Evolutionary conservation across 108 stramenopile species (phyloP), one percentile per base, ranked within the genome.

Genomic region (Nitzschia sp.): DNA sequence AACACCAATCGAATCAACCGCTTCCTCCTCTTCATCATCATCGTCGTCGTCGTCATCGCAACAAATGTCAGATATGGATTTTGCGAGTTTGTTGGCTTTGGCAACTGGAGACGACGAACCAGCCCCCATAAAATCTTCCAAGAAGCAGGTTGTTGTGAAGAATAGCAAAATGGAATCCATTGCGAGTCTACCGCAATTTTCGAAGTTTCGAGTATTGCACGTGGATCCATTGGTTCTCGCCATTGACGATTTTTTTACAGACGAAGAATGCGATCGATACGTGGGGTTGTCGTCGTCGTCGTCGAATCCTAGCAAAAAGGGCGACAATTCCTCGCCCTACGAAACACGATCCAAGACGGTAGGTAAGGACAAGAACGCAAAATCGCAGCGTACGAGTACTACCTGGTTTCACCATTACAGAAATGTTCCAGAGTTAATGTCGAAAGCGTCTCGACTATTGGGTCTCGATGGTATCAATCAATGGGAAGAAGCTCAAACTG

Each of bases 401-500:
- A 92, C 91, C 0, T 92, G 88, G 88, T 92, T 87, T 58, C 79
- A 92, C 76, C 75, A 89, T 58, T 92, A 79, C 68, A 73, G 68
- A 52, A 65, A 64, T 45, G 82, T 82, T 23, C 88, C 91, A 16
- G 88, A 87, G 62, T 58, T 92, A 3, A 86, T 92, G 88, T 78
- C 81, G 55, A 92, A 89, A 58, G 91, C 86, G 31, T 84, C 78
- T 13, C 79, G 88, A 58, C 65, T 92, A 17, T 61, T 92, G 31
- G 91, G 91, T 32, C 54, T 92, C 28, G 76, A 83, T 26, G 61
- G 69, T 1, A 81, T 88, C 30, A 82, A 85, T 60, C 69, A 74
- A 30, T 90, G 81, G 81, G 92, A 93, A 74, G 92, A 93, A 58
- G 89, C 92, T 4, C 92, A 93, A 71, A 90, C 83, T 29, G 92